phyloP scores from a whole-genome alignment of 2,329 filamentous ascomycete genomes.

The Aspergillus pseudoviridinutans region DNA sequence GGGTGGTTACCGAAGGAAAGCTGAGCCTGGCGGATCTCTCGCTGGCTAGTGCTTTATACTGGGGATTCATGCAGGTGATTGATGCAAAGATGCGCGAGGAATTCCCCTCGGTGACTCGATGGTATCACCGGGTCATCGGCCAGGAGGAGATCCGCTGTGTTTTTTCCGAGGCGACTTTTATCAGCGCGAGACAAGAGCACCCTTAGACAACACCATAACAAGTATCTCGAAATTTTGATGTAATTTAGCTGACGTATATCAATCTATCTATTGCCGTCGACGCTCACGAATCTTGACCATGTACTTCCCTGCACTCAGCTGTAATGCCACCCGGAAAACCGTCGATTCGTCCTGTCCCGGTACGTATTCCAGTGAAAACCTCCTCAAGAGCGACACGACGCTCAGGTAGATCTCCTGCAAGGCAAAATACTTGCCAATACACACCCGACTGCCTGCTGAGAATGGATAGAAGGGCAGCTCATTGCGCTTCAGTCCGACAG shows the following conservation, averaged over 20 bases:
- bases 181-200: constrained; percentile 18
- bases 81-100: constrained; percentile 26
- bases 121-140: constrained; percentile 19
- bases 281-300: not conserved
- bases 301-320: not conserved
- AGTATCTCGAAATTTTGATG: not conserved
- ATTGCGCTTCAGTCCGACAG: not conserved
- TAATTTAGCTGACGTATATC: not conserved
- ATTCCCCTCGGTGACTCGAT: constrained; percentile 19
- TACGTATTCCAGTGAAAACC: not conserved
- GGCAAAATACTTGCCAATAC: constrained; percentile 1
- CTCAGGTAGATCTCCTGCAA: constrained; percentile 1
- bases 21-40: constrained; percentile 28
- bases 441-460: not conserved
- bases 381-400: not conserved
- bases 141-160: constrained; percentile 23
- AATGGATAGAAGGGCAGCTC: not conserved
- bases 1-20: constrained; percentile 22
- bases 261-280: too few species aligned
- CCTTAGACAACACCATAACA: not conserved
- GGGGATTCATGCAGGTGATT: constrained; percentile 22
- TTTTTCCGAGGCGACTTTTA: constrained; percentile 23
- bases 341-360: not conserved
- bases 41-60: constrained; percentile 19
- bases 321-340: not conserved